These are phyloP conservation scores for Saussurea involucrata DNA, from an alignment of 129 eudicot species.

Conservation along the genomic window DNA sequence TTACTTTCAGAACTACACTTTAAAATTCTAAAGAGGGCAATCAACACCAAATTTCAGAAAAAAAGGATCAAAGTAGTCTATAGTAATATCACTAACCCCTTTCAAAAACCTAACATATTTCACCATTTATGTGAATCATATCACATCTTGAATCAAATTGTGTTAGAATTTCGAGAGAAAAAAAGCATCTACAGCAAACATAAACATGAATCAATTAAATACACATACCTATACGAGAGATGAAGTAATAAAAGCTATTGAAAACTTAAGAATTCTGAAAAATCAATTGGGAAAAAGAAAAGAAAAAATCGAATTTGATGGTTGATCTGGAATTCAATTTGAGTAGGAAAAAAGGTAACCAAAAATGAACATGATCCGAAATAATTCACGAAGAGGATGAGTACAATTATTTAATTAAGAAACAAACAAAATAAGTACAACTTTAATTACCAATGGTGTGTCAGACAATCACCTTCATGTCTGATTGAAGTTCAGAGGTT, in stretches of 20 bases:
- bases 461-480: conserved; percentile 16
- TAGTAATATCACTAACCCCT: not conserved
- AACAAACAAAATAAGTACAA: conserved; percentile 16
- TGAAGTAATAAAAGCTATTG: conserved; percentile 3
- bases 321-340: conserved; percentile 3
- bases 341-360: not conserved
- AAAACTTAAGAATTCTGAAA: conserved; percentile 22
- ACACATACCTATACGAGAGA: not conserved
- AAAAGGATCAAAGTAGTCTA: not conserved
- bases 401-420: conserved; percentile 19
- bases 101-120: not conserved
- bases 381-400: conserved; percentile 4
- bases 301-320: not conserved
- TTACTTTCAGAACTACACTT: not conserved
- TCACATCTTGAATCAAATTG: not conserved
- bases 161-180: not conserved
- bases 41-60: not conserved
- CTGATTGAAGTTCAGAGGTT: conserved; percentile 19
- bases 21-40: not conserved
- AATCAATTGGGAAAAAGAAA: not conserved
- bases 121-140: not conserved
- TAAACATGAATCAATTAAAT: not conserved
- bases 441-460: conserved; percentile 12
- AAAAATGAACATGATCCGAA: conserved; percentile 16
- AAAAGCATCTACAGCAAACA: not conserved